Conservation (phyloP, 768 basidiomycete species). For the Heimioporus sp. region DNA sequence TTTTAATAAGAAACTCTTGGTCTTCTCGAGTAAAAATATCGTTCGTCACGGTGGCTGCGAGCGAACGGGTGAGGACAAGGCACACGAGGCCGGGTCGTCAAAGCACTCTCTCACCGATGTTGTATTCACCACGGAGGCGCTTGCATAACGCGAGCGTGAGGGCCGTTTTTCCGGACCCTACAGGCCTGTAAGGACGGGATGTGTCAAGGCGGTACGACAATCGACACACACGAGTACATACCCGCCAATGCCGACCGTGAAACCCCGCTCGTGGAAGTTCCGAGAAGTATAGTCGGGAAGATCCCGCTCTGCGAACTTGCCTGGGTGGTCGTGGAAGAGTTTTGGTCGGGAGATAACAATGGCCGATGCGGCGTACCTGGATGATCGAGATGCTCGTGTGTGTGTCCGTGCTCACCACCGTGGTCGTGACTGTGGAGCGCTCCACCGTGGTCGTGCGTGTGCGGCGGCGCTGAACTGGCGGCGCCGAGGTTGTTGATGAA, state of each 20-base stretch:
- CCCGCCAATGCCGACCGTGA: constrained; percentile 99
- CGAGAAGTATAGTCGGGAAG: constrained; percentile 82
- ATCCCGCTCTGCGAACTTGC: constrained; percentile 90
- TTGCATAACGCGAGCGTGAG: constrained; percentile 88
- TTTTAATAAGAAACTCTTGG: constrained; percentile 94
- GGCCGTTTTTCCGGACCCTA: constrained; percentile 98
- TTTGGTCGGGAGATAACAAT: neutral
- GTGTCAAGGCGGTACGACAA: neutral
- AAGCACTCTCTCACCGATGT: constrained; percentile 71
- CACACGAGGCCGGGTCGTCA: neutral
- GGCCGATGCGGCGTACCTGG: constrained; percentile 51
- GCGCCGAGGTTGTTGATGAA: constrained; percentile 67
- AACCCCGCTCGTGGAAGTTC: constrained; percentile 90
- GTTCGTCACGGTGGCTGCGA: constrained; percentile 91
- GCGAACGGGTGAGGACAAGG: constrained; percentile 10
- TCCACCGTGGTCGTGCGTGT: constrained; percentile 51
- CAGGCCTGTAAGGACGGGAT: constrained; percentile 57
- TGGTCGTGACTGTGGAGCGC: constrained; percentile 50
- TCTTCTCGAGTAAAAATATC: constrained; percentile 99
- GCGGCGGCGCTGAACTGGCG: constrained; percentile 37
- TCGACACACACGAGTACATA: constrained; percentile 28
- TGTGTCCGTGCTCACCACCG: constrained; percentile 85
- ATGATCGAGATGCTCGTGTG: constrained; percentile 90
- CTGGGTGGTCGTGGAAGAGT: constrained; percentile 37
- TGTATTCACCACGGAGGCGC: constrained; percentile 75